These are phyloP conservation scores for Fomitiporia mediterranea DNA, from an alignment of 1,284 basidiomycete genomes.

Conservation along the genomic window DNA sequence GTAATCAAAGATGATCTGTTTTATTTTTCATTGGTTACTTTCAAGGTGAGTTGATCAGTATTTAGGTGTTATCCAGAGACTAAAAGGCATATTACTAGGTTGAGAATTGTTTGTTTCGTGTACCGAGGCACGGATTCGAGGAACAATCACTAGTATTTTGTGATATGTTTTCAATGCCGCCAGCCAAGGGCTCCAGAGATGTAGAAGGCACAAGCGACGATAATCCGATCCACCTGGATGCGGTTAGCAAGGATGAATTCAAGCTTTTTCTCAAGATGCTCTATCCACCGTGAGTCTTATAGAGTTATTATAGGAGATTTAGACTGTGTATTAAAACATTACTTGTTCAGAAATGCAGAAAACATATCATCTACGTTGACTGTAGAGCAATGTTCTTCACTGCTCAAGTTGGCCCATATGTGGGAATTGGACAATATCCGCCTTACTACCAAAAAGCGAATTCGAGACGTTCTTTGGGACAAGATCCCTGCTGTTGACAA, in stretches of 20 bases:
- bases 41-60: neutral
- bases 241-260: slow-evolving; percentile 1
- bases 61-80: neutral
- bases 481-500: neutral
- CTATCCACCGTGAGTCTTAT: slow-evolving; percentile 5
- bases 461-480: neutral
- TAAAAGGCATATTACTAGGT: neutral
- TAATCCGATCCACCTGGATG: slow-evolving; percentile 9
- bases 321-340: neutral
- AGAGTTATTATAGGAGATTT: neutral
- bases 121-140: neutral
- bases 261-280: slow-evolving; percentile 5
- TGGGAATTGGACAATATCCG: slow-evolving; percentile 12
- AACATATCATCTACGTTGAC: neutral
- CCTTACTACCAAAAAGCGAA: neutral
- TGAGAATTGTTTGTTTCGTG: slow-evolving; percentile 6
- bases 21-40: slow-evolving; percentile 1
- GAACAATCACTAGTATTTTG: slow-evolving; percentile 11
- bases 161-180: slow-evolving; percentile 12
- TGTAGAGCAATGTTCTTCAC: neutral
- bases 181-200: no score
- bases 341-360: neutral
- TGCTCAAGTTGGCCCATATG: slow-evolving; percentile 5
- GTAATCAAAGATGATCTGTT: neutral
- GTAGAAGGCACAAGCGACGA: slow-evolving; percentile 6